phyloP scores from a whole-genome alignment of 495 filamentous ascomycete genomes.

The Hypoxylon subgilvum region DNA sequence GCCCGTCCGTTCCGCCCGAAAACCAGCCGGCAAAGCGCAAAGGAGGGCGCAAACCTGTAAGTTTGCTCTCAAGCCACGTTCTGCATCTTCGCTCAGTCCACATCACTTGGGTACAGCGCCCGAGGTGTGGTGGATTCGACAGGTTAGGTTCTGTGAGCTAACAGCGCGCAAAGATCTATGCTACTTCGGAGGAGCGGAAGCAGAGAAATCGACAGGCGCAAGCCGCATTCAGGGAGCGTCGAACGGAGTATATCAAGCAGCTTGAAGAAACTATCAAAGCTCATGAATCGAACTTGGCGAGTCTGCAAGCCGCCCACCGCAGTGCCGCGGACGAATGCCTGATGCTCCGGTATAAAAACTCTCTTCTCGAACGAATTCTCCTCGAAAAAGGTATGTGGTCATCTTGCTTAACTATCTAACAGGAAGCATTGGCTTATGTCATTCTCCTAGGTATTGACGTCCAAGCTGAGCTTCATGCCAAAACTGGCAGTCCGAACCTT shows the following conservation, averaged over 20 bases:
- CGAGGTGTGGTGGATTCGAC: slow-evolving; percentile 29
- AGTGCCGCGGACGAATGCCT: slow-evolving; percentile 95
- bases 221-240: slow-evolving; percentile 92
- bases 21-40: slow-evolving; percentile 78
- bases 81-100: slow-evolving; percentile 20
- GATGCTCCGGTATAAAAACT: slow-evolving; percentile 99
- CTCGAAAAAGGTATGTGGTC: slow-evolving; percentile 81
- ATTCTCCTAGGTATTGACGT: slow-evolving; percentile 83
- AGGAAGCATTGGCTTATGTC: slow-evolving; percentile 5
- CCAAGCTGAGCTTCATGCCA: slow-evolving; percentile 88
- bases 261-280: slow-evolving; percentile 96
- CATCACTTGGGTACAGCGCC: slow-evolving; percentile 19
- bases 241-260: slow-evolving; percentile 99
- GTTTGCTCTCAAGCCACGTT: slow-evolving; percentile 42
- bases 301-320: slow-evolving; percentile 90
- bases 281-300: slow-evolving; percentile 91
- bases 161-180: slow-evolving; percentile 74
- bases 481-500: slow-evolving; percentile 76
- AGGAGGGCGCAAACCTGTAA: slow-evolving; percentile 94
- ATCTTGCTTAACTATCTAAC: not conserved
- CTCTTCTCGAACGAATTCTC: slow-evolving; percentile 89
- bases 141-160: slow-evolving; percentile 26
- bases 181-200: slow-evolving; percentile 97
- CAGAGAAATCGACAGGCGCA: slow-evolving; percentile 97
- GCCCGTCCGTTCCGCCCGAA: slow-evolving; percentile 48